Percentiles rank a stretch among this genome's conserved stretches.
These are phyloP conservation scores for Sugiyamaella neomexicana DNA, from an alignment of 1,139 yeast genomes.

Conservation along the genomic window DNA sequence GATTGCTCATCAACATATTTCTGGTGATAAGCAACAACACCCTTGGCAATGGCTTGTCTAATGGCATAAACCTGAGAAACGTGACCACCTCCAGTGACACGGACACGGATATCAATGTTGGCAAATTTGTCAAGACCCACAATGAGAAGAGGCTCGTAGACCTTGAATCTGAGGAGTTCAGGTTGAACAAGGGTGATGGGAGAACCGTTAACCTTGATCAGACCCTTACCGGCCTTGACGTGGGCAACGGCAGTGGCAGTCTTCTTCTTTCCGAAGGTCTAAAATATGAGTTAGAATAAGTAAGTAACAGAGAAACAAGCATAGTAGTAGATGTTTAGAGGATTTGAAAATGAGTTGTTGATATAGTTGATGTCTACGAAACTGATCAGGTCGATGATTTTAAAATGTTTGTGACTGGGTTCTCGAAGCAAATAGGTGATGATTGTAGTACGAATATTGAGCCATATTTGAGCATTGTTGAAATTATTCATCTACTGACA, in stretches of 20 bases:
- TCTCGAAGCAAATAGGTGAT: no score
- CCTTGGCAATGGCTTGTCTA: conserved; percentile 99
- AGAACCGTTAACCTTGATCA: conserved; percentile 97
- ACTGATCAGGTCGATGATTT: no score
- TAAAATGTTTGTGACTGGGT: no score
- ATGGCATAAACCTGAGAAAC: conserved; percentile 99
- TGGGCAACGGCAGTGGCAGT: conserved; percentile 99
- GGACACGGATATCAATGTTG: conserved; percentile 97
- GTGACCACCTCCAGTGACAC: conserved; percentile 99
- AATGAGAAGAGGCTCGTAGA: conserved; percentile 97
- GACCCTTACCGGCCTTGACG: conserved; percentile 99
- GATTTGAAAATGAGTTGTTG: neutral
- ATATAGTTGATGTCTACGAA: no score
- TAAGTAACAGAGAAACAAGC: no score
- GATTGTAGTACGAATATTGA: no score
- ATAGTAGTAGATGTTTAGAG: neutral
- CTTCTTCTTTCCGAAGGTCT: conserved; percentile 99
- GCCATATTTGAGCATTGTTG: no score
- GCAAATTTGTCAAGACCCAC: conserved; percentile 99
- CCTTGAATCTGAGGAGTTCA: conserved; percentile 98
- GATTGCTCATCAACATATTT: conserved; percentile 99
- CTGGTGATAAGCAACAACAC: conserved; percentile 99
- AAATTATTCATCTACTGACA: no score
- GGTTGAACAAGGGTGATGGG: conserved; percentile 99
- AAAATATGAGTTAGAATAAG: neutral